phyloP scores from a whole-genome alignment of 108 stramenopile species.

The Pseudonitzschia multiseries region DNA sequence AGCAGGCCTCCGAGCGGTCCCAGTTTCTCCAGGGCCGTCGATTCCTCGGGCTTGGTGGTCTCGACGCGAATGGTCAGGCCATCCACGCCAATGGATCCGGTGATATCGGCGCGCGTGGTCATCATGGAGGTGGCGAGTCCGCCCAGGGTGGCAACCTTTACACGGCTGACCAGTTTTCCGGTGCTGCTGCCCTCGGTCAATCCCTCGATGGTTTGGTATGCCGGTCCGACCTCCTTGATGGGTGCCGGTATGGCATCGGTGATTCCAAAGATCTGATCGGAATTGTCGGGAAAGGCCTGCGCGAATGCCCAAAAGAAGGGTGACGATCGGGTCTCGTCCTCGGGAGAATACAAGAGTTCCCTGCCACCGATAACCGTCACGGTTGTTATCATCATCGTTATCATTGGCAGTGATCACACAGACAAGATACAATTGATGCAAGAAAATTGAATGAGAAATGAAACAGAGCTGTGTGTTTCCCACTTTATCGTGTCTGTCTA shows the following conservation, averaged over 20 bases:
- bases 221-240: constrained; percentile 84
- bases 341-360: constrained; percentile 78
- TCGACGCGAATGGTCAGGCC: constrained; percentile 63
- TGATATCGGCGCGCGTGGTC: constrained; percentile 70
- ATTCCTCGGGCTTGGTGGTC: constrained; percentile 81
- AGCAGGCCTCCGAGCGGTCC: constrained; percentile 69
- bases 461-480: not conserved
- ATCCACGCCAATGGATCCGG: constrained; percentile 57
- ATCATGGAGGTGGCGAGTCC: constrained; percentile 87
- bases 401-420: not conserved
- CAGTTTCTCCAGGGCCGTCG: constrained; percentile 50
- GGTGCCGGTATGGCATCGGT: constrained; percentile 82
- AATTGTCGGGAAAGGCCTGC: constrained; percentile 73
- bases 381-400: not conserved
- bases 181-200: constrained; percentile 37
- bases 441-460: not conserved
- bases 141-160: constrained; percentile 81
- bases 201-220: constrained; percentile 63
- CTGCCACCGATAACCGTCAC: constrained; percentile 15
- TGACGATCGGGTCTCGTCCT: constrained; percentile 75
- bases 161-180: constrained; percentile 62
- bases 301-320: constrained; percentile 90
- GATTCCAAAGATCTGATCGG: constrained; percentile 80
- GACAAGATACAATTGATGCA: not conserved
- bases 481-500: not conserved